Conservation (phyloP, 148 eudicot genomes). For the Rhododendron henanense region DNA sequence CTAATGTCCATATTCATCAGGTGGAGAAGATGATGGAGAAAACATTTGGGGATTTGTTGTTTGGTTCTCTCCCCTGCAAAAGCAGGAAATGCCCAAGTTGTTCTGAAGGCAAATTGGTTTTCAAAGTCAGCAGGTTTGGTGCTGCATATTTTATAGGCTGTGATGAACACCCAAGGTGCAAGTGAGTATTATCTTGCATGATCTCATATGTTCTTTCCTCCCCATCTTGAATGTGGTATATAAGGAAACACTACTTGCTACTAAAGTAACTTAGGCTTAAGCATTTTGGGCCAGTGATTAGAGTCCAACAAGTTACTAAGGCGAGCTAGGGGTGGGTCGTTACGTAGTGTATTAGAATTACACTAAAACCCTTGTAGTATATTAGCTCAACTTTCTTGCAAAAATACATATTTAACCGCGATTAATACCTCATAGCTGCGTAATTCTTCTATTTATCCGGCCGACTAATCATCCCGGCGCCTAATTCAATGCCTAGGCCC, state of each 20-base stretch:
- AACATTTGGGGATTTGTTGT: slow-evolving; percentile 68
- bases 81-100: slow-evolving; percentile 90
- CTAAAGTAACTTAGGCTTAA: background rate
- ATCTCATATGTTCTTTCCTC: background rate
- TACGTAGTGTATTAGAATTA: background rate
- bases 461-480: too few species aligned
- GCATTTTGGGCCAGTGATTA: background rate
- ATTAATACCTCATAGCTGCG: background rate
- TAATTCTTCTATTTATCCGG: background rate
- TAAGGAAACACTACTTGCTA: background rate
- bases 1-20: slow-evolving; percentile 72
- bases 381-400: background rate
- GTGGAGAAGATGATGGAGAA: slow-evolving; percentile 97
- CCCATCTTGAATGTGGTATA: background rate
- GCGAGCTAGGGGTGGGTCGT: background rate
- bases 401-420: too few species aligned
- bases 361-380: background rate
- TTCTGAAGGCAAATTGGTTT: slow-evolving; percentile 63
- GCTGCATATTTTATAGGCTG: slow-evolving; percentile 94
- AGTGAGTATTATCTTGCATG: slow-evolving; percentile 48
- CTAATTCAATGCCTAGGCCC: background rate
- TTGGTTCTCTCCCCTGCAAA: slow-evolving; percentile 64
- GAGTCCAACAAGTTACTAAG: background rate
- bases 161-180: slow-evolving; percentile 94
- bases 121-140: slow-evolving; percentile 90